These are phyloP conservation scores for Prunus mongolica DNA, from an alignment of 306 rosid species.

Conservation along the genomic window DNA sequence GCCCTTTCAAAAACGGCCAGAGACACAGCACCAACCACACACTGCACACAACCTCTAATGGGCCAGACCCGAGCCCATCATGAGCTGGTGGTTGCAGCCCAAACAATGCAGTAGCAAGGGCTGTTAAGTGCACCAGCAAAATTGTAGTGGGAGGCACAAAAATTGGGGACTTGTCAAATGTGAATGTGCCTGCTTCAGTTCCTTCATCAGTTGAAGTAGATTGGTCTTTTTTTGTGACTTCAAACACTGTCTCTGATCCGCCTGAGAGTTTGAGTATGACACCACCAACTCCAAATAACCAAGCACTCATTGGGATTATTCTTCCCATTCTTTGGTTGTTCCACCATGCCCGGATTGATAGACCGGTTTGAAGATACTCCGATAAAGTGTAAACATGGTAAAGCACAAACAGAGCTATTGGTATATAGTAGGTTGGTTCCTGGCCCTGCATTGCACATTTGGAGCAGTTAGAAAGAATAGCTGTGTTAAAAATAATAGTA, in stretches of 20 bases:
- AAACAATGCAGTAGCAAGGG: constrained; percentile 28
- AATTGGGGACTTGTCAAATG: constrained; percentile 49
- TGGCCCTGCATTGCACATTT: constrained; percentile 22
- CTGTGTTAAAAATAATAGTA: not conserved
- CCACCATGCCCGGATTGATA: constrained; percentile 69
- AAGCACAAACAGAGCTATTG: constrained; percentile 18
- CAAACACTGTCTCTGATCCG: constrained; percentile 39
- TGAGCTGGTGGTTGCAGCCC: constrained; percentile 12
- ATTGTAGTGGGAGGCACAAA: constrained; percentile 59
- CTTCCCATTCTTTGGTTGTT: constrained; percentile 57
- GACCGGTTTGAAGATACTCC: constrained; percentile 31
- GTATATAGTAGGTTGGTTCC: constrained; percentile 35
- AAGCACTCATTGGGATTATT: constrained; percentile 36
- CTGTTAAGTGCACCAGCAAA: constrained; percentile 45
- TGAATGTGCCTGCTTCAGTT: constrained; percentile 31
- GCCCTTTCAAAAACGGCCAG: constrained; percentile 56
- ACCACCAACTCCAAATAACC: constrained; percentile 40
- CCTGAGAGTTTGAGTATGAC: constrained; percentile 38
- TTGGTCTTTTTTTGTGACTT: constrained; percentile 54
- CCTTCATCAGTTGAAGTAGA: not conserved
- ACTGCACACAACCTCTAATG: constrained; percentile 42
- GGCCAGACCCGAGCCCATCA: constrained; percentile 30
- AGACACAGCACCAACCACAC: constrained; percentile 40
- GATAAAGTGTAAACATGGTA: constrained; percentile 19
- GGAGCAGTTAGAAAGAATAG: not conserved